Base-by-base conservation (phyloP, 2,329 filamentous ascomycete species). In the Dichotomopilus funicola region DNA sequence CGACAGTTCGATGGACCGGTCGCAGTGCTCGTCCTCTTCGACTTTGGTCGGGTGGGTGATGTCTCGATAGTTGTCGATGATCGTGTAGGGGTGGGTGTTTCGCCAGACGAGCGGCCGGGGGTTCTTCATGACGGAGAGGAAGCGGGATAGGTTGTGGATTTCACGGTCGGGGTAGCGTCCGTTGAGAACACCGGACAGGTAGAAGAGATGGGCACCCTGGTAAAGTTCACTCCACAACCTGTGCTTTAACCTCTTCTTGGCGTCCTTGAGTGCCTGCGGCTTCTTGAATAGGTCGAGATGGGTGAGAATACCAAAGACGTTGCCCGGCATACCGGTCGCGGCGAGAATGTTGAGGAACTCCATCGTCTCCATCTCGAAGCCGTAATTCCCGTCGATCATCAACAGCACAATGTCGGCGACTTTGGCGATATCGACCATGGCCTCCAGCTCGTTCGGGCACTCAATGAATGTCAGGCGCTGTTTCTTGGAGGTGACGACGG, bases 341-440 rank as follows among this genome's bases (percentile, higher is more conserved):
- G 89, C 87, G 50, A 99, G 77, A 13, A 96, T 86, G 65, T 96
- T 97, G 67, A 99, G 76, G 59, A 99, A 99, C 73, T 99, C 94
- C 94, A 99, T 99, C 0, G 94, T 99, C 78, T 99, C 94, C 94
- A 99, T 99, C 74, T 99, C 94, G 68, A 99, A 99, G 11, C 94
- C 95, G 67, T 88, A 99, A 73, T 97, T 97, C 54, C 94, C 95
- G 68, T 99, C 94, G 64, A 99, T 99, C 89, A 99, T 94, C 55
- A 99, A 80, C 49, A 99, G 79, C 5, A 97, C 89, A 65, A 99
- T 96, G 70, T 99, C 94, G 13, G 95, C 94, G 44, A 99, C 89
- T 73, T 99, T 99, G 57, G 94, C 89, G 55, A 96, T 81, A 71
- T 99, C 94, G 61, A 99, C 91, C 89, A 97, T 96, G 62, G 89